phyloP scores from a whole-genome alignment of 2,329 filamentous ascomycete genomes.

The Graphiopsis chlorocephala region DNA sequence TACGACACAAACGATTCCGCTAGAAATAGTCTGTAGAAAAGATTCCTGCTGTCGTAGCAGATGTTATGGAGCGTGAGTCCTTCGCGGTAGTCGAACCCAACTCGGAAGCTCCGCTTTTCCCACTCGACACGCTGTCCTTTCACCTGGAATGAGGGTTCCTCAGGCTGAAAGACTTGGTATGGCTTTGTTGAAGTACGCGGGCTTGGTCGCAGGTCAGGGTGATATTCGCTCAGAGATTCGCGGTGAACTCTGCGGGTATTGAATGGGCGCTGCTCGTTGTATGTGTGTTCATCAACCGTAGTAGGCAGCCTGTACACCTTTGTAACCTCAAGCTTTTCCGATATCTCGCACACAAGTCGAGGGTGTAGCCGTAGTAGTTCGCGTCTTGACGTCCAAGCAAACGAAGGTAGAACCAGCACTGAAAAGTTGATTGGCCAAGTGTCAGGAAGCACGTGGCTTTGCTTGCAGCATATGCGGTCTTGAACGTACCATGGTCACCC shows the following conservation, averaged over 20 bases:
- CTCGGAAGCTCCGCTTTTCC: slow-evolving; percentile 58
- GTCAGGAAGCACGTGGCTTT: neutral
- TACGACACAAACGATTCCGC: slow-evolving; percentile 65
- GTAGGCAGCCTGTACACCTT: slow-evolving; percentile 64
- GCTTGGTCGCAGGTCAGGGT: slow-evolving; percentile 9
- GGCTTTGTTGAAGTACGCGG: slow-evolving; percentile 49
- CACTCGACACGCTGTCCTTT: slow-evolving; percentile 41
- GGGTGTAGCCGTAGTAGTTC: slow-evolving; percentile 64
- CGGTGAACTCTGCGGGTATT: slow-evolving; percentile 54
- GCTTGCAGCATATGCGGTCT: too few species aligned
- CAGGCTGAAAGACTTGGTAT: slow-evolving; percentile 65
- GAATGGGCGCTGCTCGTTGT: slow-evolving; percentile 24
- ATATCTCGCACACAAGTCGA: slow-evolving; percentile 64
- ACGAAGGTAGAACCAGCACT: slow-evolving; percentile 63
- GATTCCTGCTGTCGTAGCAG: slow-evolving; percentile 62
- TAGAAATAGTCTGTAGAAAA: slow-evolving; percentile 65
- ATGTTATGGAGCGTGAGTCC: slow-evolving; percentile 69
- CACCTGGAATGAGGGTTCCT: slow-evolving; percentile 62
- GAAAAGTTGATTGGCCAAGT: slow-evolving; percentile 47
- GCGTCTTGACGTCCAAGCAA: slow-evolving; percentile 60
- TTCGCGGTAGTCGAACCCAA: slow-evolving; percentile 68
- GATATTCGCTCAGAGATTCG: slow-evolving; percentile 39
- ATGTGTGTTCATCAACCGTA: slow-evolving; percentile 54
- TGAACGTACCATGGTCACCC: slow-evolving; percentile 39
- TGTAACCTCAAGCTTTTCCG: slow-evolving; percentile 59